Evolutionary conservation across 139 green algal species (phyloP).

Genomic region (Spirogloea muscicola): DNA sequence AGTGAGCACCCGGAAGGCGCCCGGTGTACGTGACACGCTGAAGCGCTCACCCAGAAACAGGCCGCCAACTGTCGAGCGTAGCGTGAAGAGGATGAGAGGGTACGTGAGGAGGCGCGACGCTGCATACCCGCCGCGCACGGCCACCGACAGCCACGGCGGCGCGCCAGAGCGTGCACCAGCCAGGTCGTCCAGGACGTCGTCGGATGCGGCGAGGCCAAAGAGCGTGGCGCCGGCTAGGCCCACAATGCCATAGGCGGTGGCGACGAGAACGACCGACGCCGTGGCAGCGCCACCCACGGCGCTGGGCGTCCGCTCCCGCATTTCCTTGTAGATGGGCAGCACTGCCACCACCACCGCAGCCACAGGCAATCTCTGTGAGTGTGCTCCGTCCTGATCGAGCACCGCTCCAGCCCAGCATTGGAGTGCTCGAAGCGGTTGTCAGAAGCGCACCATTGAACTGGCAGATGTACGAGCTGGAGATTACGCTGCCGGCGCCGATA

Average conservation of each 20-base stretch:
- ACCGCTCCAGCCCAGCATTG: neutral
- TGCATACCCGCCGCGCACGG: conserved; percentile 29
- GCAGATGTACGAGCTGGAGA: conserved; percentile 40
- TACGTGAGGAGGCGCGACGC: conserved; percentile 29
- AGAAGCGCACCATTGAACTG: conserved; percentile 39
- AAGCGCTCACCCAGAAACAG: too few species aligned
- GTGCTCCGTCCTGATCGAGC: too few species aligned
- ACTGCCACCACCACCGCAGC: conserved; percentile 4
- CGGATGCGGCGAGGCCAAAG: conserved; percentile 9
- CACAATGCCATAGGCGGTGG: conserved; percentile 1
- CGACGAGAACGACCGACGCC: too few species aligned
- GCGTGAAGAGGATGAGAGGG: conserved; percentile 41
- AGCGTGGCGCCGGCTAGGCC: conserved; percentile 2
- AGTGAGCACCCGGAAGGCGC: conserved; percentile 3
- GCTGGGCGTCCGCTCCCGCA: neutral
- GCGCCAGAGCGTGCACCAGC: too few species aligned
- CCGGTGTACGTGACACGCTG: too few species aligned
- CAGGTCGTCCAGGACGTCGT: too few species aligned
- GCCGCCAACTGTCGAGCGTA: too few species aligned
- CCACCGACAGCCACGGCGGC: neutral
- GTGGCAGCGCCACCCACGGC: too few species aligned
- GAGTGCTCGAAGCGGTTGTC: neutral
- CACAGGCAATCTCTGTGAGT: too few species aligned
- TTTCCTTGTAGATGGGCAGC: conserved; percentile 7
- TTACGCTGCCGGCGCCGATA: conserved; percentile 13